These are phyloP conservation scores for Agrostemma githago DNA, from an alignment of 148 eudicot species.

Conservation along the genomic window DNA sequence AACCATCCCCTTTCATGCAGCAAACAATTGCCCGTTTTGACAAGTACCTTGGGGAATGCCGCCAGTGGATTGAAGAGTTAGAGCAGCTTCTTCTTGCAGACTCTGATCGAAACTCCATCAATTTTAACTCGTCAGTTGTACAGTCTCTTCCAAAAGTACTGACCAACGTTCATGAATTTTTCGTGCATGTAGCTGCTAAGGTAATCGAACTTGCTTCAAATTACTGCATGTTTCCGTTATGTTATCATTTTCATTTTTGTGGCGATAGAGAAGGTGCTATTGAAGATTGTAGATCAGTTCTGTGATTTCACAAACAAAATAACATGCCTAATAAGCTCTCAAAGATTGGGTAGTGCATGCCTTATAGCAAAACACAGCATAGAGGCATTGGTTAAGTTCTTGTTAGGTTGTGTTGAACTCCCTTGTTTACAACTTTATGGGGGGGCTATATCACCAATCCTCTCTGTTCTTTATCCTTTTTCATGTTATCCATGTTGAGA, in stretches of 20 bases:
- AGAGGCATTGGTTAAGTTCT: neutral
- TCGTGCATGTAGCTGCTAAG: constrained; percentile 98
- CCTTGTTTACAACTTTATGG: neutral
- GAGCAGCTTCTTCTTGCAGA: constrained; percentile 77
- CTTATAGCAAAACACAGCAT: neutral
- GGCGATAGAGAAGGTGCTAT: neutral
- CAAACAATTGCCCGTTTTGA: constrained; percentile 86
- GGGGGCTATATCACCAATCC: neutral
- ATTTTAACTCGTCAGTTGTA: constrained; percentile 54
- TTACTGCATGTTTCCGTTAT: neutral
- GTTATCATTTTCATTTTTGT: neutral
- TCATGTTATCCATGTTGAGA: neutral
- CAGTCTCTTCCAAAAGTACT: constrained; percentile 94
- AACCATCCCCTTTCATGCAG: constrained; percentile 80
- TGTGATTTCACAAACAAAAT: neutral
- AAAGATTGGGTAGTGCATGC: neutral
- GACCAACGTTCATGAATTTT: constrained; percentile 86
- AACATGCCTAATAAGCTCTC: neutral
- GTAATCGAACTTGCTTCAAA: constrained; percentile 27
- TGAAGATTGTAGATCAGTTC: neutral
- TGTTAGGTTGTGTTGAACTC: neutral
- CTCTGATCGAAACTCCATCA: constrained; percentile 52
- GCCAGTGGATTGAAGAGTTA: constrained; percentile 91
- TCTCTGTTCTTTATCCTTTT: neutral
- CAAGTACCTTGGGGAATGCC: constrained; percentile 71